Evolutionary conservation across 2,329 filamentous ascomycete species (phyloP), one percentile per base, ranked within the genome.

Genomic region (Neocucurbitaria cava): DNA sequence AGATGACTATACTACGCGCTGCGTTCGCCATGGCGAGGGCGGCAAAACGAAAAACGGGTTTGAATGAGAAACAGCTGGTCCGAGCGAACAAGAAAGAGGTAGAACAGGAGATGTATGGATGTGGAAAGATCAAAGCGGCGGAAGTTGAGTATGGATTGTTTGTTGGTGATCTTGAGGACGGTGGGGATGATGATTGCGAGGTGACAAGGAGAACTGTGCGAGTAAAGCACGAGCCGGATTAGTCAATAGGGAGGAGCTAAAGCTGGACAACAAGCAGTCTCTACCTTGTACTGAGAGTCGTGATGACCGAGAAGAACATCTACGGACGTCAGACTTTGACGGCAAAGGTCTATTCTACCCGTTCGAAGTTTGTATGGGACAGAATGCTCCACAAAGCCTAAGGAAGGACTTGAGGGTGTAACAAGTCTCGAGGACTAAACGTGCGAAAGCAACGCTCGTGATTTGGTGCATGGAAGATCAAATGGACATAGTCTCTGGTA

Each of bases 1-100:
- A 51, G 15, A 66, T 77, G 58, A 74, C 65, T 28, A 62, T 71
- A 50, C 54, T 77, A 21, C 49, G 75, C 5, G 69, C 69, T 1
- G 69, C 66, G 2, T 71, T 75, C 49, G 61, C 64, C 1, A 54
- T 74, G 15, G 62, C 60, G 3, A 61, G 56, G 15, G 69, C 64
- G 2, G 69, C 68, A 31, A 59, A 56, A 40, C n/a, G 53, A 11
- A 59, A 53, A n/a, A 69, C 62, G 13, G 72, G 65, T 0, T 10
- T 71, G 21, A 52, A 49, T 0, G 59, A 51, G 5, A 49, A 46
- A 17, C 59, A 66, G 31, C 30, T 74, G 3, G 42, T 74, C 0
- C 52, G 60, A 7, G 51, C 46, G 11, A 43, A 68, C 8, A 64
- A 46, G 1, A 55, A 35, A 31, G 52, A 56, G 8, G 6, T 71